Evolutionary conservation across 768 basidiomycete species (phyloP).

Genomic region (Coprinopsis strossmayeri): DNA sequence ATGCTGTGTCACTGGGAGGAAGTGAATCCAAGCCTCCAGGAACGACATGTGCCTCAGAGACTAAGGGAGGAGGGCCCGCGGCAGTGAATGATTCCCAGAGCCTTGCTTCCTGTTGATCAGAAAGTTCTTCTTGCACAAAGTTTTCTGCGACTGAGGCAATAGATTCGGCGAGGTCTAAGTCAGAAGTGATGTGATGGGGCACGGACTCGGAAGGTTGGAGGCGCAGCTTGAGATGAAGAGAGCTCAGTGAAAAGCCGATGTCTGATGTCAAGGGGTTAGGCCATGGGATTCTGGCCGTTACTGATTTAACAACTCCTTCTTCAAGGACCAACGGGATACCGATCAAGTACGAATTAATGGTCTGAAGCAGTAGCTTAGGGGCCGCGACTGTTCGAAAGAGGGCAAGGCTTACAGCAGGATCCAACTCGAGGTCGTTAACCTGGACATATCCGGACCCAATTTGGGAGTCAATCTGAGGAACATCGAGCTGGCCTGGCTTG

Average conservation of each 20-base stretch:
- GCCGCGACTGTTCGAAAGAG: background rate
- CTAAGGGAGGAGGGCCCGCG: conserved; percentile 28
- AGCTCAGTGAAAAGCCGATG: conserved; percentile 62
- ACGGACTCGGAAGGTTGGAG: conserved; percentile 25
- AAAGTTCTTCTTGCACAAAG: conserved; percentile 81
- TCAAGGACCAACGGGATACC: conserved; percentile 62
- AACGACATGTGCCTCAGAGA: conserved; percentile 35
- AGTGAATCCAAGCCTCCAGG: conserved; percentile 69
- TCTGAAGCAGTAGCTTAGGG: conserved; percentile 35
- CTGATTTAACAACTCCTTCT: conserved; percentile 65
- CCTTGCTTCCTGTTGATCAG: conserved; percentile 60
- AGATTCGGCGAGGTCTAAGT: conserved; percentile 60
- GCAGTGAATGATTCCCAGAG: conserved; percentile 62
- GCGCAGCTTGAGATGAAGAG: conserved; percentile 62
- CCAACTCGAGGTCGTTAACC: conserved; percentile 76
- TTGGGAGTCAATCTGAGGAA: conserved; percentile 83
- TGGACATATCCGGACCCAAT: conserved; percentile 89
- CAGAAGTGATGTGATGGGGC: conserved; percentile 16
- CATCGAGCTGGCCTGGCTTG: conserved; percentile 84
- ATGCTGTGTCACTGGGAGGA: conserved; percentile 25
- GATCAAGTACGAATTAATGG: conserved; percentile 66
- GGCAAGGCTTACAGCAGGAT: conserved; percentile 52
- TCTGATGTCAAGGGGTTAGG: conserved; percentile 76
- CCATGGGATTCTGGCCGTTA: conserved; percentile 79
- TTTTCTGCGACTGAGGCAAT: conserved; percentile 81